These are phyloP conservation scores for Cladosporium halotolerans DNA, from an alignment of 2,329 filamentous ascomycete genomes.

Conservation along the genomic window DNA sequence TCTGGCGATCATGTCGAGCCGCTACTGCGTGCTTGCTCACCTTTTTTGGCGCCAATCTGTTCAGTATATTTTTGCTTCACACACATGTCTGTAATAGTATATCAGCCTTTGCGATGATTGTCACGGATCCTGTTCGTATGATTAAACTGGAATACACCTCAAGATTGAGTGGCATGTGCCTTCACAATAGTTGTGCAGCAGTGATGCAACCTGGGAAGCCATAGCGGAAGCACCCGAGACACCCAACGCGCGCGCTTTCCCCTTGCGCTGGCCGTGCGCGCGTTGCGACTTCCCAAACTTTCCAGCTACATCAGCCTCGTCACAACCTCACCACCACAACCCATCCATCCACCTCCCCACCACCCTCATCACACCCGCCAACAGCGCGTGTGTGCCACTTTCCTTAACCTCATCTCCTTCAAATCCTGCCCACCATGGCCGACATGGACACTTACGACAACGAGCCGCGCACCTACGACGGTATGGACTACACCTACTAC, in stretches of 20 bases:
- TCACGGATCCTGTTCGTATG: too few species aligned
- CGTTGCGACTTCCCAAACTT: neutral
- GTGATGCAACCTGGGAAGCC: neutral
- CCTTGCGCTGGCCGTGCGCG: slow-evolving; percentile 1
- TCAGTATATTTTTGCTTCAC: too few species aligned
- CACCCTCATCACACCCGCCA: neutral
- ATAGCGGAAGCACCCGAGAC: neutral
- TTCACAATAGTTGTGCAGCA: too few species aligned
- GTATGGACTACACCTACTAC: slow-evolving; percentile 37
- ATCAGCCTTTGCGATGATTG: too few species aligned
- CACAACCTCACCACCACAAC: neutral
- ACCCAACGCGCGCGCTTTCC: neutral
- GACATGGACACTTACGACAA: slow-evolving; percentile 59
- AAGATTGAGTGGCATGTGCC: neutral
- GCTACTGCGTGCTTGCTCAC: too few species aligned
- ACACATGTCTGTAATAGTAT: too few species aligned
- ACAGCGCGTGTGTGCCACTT: neutral
- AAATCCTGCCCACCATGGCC: slow-evolving; percentile 28
- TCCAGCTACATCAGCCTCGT: neutral
- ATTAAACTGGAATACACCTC: too few species aligned
- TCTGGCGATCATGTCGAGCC: too few species aligned
- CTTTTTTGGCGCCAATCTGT: too few species aligned
- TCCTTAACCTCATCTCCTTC: neutral
- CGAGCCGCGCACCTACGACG: slow-evolving; percentile 60
- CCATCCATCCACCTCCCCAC: neutral